Percentiles rank a stretch among this genome's conserved stretches.
These are phyloP conservation scores for Butyriboletus loyo DNA, from an alignment of 768 basidiomycete genomes.

Conservation along the genomic window DNA sequence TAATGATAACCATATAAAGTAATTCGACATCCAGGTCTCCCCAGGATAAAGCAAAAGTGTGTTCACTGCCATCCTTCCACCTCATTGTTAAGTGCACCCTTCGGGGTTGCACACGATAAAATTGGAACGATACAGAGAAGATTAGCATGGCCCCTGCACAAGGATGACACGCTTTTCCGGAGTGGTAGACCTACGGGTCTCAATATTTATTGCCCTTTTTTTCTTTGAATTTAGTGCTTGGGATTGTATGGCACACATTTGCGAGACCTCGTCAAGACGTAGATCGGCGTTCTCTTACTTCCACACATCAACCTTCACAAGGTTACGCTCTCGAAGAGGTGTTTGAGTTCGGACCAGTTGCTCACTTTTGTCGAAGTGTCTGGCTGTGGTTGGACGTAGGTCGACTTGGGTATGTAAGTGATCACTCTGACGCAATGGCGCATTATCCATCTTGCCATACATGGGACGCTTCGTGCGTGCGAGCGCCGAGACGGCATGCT, in stretches of 20 bases:
- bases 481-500: background rate
- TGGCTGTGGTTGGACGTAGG: background rate
- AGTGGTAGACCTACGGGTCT: conserved; percentile 65
- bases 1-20: background rate
- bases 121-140: conserved; percentile 99
- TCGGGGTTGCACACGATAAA: conserved; percentile 96
- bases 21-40: conserved; percentile 4
- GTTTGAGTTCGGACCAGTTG: background rate
- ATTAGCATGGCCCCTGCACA: conserved; percentile 99
- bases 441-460: background rate
- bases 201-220: conserved; percentile 36
- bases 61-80: background rate
- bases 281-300: background rate
- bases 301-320: background rate
- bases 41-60: conserved; percentile 20
- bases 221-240: background rate
- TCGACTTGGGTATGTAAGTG: too few species aligned
- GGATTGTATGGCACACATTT: background rate
- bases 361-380: background rate
- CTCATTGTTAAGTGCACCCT: conserved; percentile 51
- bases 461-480: background rate
- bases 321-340: too few species aligned
- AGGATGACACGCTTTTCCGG: conserved; percentile 99
- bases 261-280: background rate
- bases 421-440: background rate